Evolutionary conservation across 495 filamentous ascomycete genomes (phyloP).

Genomic region (Tricharina praecox): DNA sequence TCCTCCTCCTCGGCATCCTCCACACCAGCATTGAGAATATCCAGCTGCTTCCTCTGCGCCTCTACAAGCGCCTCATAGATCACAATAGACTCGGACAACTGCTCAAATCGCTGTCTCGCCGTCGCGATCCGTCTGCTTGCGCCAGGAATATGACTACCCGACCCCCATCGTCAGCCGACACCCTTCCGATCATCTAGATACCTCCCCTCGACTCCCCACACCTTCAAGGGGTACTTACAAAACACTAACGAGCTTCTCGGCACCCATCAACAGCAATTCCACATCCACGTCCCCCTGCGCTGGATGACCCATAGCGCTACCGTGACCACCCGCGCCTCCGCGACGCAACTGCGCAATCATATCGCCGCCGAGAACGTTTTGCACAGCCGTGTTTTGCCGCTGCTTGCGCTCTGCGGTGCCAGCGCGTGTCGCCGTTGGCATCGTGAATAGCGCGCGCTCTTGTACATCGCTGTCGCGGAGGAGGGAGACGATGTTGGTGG

Average conservation of each 20-base stretch:
- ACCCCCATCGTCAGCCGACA: too few relatives aligned
- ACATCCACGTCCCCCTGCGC: conserved; percentile 61
- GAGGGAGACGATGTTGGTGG: conserved; percentile 78
- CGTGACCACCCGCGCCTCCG: conserved; percentile 30
- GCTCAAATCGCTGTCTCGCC: conserved; percentile 52
- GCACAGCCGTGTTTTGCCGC: conserved; percentile 64
- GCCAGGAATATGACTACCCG: conserved; percentile 55
- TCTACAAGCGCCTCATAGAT: conserved; percentile 66
- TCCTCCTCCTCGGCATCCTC: conserved; percentile 27
- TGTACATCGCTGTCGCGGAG: conserved; percentile 93
- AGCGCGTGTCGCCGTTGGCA: conserved; percentile 36
- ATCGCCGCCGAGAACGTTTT: conserved; percentile 72
- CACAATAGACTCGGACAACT: conserved; percentile 55
- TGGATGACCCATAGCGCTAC: conserved; percentile 30
- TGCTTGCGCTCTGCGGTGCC: conserved; percentile 33
- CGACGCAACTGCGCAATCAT: conserved; percentile 66
- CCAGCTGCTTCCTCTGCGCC: conserved; percentile 56
- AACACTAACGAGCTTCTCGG: conserved; percentile 75
- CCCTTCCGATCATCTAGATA: too few relatives aligned
- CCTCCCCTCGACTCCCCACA: not conserved
- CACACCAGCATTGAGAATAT: conserved; percentile 45
- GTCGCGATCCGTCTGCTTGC: conserved; percentile 60
- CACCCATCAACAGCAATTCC: conserved; percentile 66
- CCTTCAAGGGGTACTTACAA: conserved; percentile 40
- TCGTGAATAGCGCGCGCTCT: conserved; percentile 86